A percentile compares a stretch with the other conserved stretches of the same genome.
Evolutionary conservation across 441 rosid genomes (phyloP).

Genomic region (Aleurites moluccanus): DNA sequence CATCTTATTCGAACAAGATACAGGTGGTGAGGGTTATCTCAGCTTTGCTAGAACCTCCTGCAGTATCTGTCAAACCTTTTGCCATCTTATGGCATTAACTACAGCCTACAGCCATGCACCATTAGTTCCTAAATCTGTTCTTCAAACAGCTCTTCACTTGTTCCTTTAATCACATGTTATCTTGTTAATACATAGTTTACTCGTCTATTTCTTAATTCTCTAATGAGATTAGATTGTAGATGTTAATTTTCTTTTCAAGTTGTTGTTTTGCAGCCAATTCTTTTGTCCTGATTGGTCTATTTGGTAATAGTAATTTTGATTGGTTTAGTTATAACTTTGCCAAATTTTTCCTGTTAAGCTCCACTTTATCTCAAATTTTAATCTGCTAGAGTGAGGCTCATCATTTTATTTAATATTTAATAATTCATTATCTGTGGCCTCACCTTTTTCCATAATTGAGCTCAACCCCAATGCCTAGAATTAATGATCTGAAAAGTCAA

Average conservation of each 20-base stretch:
- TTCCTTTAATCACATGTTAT: not conserved
- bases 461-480: not conserved
- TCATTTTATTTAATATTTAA: not conserved
- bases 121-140: not conserved
- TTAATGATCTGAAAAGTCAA: not conserved
- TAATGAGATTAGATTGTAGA: not conserved
- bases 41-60: not conserved
- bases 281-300: not conserved
- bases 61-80: not conserved
- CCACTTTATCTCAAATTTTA: too few species aligned
- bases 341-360: too few species aligned
- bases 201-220: not conserved
- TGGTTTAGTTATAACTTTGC: too few species aligned
- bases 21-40: not conserved
- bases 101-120: too few species aligned
- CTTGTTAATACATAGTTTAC: not conserved
- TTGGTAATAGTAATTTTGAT: not conserved
- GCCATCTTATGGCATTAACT: not conserved
- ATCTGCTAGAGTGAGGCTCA: not conserved
- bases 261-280: not conserved
- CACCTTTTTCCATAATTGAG: not conserved
- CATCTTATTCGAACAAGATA: constrained; percentile 2
- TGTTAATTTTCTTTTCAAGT: not conserved
- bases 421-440: not conserved
- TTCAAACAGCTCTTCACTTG: not conserved